Base-by-base conservation (phyloP, 1,284 basidiomycete species). In the Apiotrichum gamsii region DNA sequence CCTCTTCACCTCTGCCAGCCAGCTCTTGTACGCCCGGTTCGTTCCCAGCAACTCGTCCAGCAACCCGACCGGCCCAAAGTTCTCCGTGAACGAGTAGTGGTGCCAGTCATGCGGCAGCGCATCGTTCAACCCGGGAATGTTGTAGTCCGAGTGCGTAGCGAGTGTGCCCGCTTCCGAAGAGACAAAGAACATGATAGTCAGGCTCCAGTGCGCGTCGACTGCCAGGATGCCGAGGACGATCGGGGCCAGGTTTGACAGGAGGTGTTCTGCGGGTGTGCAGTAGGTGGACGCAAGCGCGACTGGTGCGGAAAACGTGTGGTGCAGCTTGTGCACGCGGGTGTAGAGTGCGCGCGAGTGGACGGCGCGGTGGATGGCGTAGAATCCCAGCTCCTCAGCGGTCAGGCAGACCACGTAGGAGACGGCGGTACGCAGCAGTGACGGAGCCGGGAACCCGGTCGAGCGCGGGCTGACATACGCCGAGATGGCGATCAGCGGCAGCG, bases 71-170 rank as follows among this genome's bases (percentile, higher is more conserved):
- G 53, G 53, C 35, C 53, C 53, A 39, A 40, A 54, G 49, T 54
- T 54, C 21, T 54, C 53, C 1, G 53, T 54, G 34, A 48, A 54
- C 14, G 46, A 29, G 40, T 54, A 54, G 43, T 54, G 53, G 44
- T 54, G 53, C 53, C 53, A 54, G 53, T 54, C 53, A 45, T 54
- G 53, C 40, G 40, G 32, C 31, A 54, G 49, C 21, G 53, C 45
- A 21, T 54, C 47, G 43, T 43, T 45, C 29, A 51, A 43, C 9
- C 49, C 49, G 16, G 53, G 53, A 15, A 54, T 48, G 46, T 51
- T 54, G 46, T 51, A 54, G 49, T 51, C 53, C 18, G 49, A 28
- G 43, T 54, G 53, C 15, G 53, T 54, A 37, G 35, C 39, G n/a
- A 54, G 43, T 13, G 53, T 54, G 19, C 53, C 53, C 29, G 48